These are phyloP conservation scores for Ligustrum vulgare DNA, from an alignment of 257 asterid species.

Conservation along the genomic window DNA sequence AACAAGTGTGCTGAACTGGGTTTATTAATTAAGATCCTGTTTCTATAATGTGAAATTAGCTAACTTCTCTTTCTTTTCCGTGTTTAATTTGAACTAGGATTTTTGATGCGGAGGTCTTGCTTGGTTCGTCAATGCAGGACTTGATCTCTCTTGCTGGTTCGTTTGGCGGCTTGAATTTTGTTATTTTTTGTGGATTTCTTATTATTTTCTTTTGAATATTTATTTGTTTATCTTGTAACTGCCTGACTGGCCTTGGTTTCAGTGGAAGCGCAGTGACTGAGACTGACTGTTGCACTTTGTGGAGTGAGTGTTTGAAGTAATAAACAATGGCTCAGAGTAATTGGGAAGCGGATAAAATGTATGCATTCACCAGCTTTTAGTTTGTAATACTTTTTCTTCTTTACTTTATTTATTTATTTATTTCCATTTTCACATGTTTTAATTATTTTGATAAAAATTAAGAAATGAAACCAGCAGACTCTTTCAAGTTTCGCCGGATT, in stretches of 20 bases:
- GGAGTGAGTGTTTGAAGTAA: conserved; percentile 25
- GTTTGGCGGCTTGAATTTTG: neutral
- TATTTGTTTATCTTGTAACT: conserved; percentile 13
- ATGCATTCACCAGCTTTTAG: conserved; percentile 16
- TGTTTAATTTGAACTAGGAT: conserved; percentile 39
- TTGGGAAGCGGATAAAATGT: conserved; percentile 99
- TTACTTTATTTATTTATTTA: neutral
- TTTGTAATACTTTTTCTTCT: conserved; percentile 10
- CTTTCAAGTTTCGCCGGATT: neutral
- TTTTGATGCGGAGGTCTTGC: conserved; percentile 48
- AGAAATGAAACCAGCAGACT: conserved; percentile 17
- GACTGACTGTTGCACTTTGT: conserved; percentile 13
- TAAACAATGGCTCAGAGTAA: conserved; percentile 90
- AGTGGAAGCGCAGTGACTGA: conserved; percentile 27
- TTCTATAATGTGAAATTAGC: conserved; percentile 19
- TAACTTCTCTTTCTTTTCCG: conserved; percentile 19
- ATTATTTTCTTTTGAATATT: neutral
- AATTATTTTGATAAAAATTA: neutral
- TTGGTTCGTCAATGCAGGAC: conserved; percentile 44
- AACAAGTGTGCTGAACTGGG: conserved; percentile 17
- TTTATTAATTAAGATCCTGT: conserved; percentile 21
- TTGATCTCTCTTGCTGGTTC: conserved; percentile 54
- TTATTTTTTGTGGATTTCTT: conserved; percentile 5
- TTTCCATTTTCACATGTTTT: neutral
- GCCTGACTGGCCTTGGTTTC: conserved; percentile 35